Base-by-base conservation (phyloP, 2,329 filamentous ascomycete genomes). In the Cercospora zeina region DNA sequence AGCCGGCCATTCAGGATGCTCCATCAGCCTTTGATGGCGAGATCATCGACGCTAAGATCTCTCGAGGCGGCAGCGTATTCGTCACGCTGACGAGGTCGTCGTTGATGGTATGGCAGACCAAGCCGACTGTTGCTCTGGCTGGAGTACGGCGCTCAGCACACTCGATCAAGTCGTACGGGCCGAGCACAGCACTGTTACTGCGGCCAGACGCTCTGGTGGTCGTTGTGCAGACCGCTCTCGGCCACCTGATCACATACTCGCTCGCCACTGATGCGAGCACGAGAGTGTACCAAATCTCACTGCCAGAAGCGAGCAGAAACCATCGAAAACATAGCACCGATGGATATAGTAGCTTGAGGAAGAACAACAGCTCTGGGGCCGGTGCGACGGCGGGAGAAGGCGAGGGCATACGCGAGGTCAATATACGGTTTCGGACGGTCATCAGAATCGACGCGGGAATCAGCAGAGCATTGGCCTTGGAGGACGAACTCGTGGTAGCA, bases 391-490 rank as follows among this genome's bases (percentile, higher is more conserved):
- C 89, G 1, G 93, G 93, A 34, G 95, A 97, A 75, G 90, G 90
- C 9, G 84, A 84, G 54, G 91, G 91, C 3, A 87, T 96, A 55
- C 85, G 87, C 58, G 95, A 99, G 76, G 86, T 96, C 60, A 96
- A 89, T 70, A 83, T 99, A 54, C 89, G 91, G 10, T 99, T 99
- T 77, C 86, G 93, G 61, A 96, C 97, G 90, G 93, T 96, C 13
- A 97, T 99, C 72, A 96, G 96, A 74, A 91, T 99, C 16, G 95
- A 99, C 76, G 95, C 95, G 2, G 95, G 95, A 2, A 97, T 99
- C 69, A 87, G 88, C 68, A 90, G 88, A 71, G 91, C 90, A 10
- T 79, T 97, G 59, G 93, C 95, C 2, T 82, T 97, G 21, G 95
- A 97, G 68, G 91, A 96, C 60, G 95, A 97, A 75, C 81, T 99